Percentiles rank a stretch among this genome's conserved stretches.
Evolutionary conservation across 2,329 filamentous ascomycete genomes (phyloP).

Genomic region (Epichloe amarillans): DNA sequence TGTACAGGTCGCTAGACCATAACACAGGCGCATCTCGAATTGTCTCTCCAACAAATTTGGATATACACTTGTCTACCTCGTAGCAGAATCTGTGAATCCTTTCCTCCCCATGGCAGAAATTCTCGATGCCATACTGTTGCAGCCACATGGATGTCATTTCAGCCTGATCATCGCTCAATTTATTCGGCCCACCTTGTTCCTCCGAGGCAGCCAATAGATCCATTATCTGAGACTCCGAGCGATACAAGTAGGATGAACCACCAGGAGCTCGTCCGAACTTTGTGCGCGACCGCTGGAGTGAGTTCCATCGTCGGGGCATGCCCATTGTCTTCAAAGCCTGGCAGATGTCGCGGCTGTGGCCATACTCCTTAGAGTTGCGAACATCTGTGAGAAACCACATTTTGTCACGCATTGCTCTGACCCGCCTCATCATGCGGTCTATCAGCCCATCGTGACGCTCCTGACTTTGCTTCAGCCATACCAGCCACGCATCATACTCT

Average conservation of each 20-base stretch:
- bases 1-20: constrained; percentile 84
- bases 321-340: constrained; percentile 87
- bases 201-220: constrained; percentile 73
- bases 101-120: constrained; percentile 91
- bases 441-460: constrained; percentile 63
- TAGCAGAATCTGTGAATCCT: constrained; percentile 87
- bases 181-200: constrained; percentile 82
- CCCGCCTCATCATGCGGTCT: constrained; percentile 58
- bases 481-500: constrained; percentile 68
- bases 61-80: constrained; percentile 77
- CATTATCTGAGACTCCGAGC: constrained; percentile 72
- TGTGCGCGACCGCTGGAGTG: constrained; percentile 35
- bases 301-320: constrained; percentile 42
- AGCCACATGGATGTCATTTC: constrained; percentile 77
- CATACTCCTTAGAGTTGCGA: constrained; percentile 76
- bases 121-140: constrained; percentile 68
- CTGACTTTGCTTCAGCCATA: constrained; percentile 72
- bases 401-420: constrained; percentile 74
- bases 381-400: constrained; percentile 99
- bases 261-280: constrained; percentile 33
- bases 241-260: constrained; percentile 55
- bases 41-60: constrained; percentile 71
- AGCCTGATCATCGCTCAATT: constrained; percentile 89
- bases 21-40: constrained; percentile 75
- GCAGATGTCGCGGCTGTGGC: constrained; percentile 74